phyloP scores from a whole-genome alignment of 495 filamentous ascomycete species.

The Xylaria bambusicola region DNA sequence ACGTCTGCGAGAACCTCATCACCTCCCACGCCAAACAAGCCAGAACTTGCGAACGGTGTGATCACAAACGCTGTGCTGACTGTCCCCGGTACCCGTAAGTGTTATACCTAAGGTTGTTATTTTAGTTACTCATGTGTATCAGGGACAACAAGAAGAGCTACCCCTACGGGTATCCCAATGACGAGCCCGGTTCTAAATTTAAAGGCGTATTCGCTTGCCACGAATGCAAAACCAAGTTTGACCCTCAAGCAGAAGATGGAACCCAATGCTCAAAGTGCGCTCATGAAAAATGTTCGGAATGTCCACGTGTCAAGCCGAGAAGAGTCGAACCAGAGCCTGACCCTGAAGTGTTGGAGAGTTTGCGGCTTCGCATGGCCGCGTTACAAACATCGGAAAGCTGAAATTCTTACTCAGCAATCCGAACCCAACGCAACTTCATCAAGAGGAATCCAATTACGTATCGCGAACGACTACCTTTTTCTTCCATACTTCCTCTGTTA shows the following conservation, averaged over 20 bases:
- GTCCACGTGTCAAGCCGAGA: constrained; percentile 52
- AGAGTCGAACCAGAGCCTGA: constrained; percentile 64
- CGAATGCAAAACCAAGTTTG: constrained; percentile 60
- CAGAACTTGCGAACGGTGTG: constrained; percentile 69
- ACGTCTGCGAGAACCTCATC: constrained; percentile 71
- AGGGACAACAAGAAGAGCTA: constrained; percentile 73
- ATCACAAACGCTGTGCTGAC: constrained; percentile 75
- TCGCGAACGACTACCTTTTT: not conserved
- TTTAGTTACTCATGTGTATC: constrained; percentile 15
- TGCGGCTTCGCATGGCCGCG: constrained; percentile 39
- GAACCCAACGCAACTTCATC: not conserved
- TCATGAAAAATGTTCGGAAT: constrained; percentile 54
- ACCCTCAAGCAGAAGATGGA: constrained; percentile 42
- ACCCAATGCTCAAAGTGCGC: constrained; percentile 62
- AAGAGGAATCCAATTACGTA: not conserved
- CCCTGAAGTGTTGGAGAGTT: constrained; percentile 61
- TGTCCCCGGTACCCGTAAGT: constrained; percentile 84
- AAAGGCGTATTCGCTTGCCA: constrained; percentile 63
- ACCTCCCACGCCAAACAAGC: constrained; percentile 48
- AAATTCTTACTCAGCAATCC: constrained; percentile 1
- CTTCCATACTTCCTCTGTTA: not conserved
- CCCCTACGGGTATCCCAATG: constrained; percentile 76
- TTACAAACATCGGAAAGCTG: constrained; percentile 24
- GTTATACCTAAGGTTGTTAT: not conserved
- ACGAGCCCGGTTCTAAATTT: constrained; percentile 52